Evolutionary conservation across 257 asterid species (phyloP).

Genomic region (Anisodus tanguticus): DNA sequence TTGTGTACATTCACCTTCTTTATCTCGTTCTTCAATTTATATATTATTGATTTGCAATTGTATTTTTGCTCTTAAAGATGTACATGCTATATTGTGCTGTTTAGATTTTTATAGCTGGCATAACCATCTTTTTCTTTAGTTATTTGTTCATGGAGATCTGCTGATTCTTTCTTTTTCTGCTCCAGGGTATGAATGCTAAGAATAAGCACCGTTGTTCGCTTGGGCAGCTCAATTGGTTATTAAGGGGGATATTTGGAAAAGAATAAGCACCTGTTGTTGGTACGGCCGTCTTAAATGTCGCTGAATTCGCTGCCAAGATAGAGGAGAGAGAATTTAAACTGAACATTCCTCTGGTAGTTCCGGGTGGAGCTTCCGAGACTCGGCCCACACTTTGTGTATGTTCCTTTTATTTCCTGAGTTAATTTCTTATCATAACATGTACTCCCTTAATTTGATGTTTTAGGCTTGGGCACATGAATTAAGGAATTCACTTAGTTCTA

Average conservation of each 20-base stretch:
- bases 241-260: no score
- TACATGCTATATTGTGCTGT: not conserved
- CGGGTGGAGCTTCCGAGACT: conserved; percentile 48
- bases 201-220: no score
- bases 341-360: conserved; percentile 65
- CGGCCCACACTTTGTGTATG: conserved; percentile 67
- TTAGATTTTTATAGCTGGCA: not conserved
- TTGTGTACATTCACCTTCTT: not conserved
- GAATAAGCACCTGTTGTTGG: conserved; percentile 60
- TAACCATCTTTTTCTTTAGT: not conserved
- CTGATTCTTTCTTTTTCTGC: conserved; percentile 26
- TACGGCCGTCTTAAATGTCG: conserved; percentile 68
- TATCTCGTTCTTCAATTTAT: not conserved
- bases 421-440: conserved; percentile 10
- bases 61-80: not conserved
- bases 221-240: no score
- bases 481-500: no score
- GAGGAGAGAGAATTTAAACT: conserved; percentile 60
- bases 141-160: not conserved
- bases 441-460: no score
- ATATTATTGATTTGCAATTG: not conserved
- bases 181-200: conserved; percentile 62
- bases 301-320: conserved; percentile 69
- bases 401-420: conserved; percentile 16
- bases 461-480: no score